Percentiles rank a stretch among this genome's conserved stretches.
phyloP scores from a whole-genome alignment of 2,329 filamentous ascomycete species.

The Hymenoscyphus scutula region DNA sequence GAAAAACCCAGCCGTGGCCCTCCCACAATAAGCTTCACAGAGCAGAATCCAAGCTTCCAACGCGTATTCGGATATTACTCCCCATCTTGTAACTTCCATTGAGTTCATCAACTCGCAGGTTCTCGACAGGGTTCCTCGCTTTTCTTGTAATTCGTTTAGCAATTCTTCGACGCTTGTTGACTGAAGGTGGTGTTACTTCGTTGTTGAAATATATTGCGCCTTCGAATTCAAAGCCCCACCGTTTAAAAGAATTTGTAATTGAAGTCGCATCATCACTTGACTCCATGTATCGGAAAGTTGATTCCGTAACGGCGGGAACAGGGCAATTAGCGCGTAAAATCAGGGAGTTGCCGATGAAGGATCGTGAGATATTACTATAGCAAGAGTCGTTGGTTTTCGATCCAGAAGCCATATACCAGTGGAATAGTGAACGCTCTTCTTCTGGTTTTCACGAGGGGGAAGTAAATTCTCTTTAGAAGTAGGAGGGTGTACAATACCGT shows the following conservation, averaged over 20 bases:
- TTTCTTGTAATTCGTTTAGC: neutral
- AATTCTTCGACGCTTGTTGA: neutral
- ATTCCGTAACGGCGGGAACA: neutral
- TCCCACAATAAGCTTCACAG: neutral
- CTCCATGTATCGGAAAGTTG: neutral
- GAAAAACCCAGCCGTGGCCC: neutral
- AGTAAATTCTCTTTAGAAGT: neutral
- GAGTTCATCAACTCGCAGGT: neutral
- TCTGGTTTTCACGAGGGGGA: neutral
- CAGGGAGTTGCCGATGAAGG: neutral
- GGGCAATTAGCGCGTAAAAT: neutral
- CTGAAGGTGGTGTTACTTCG: neutral
- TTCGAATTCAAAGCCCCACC: conserved; percentile 3
- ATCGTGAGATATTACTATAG: neutral
- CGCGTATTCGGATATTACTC: neutral
- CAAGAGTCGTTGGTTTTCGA: neutral
- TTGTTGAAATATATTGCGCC: neutral
- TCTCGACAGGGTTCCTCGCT: neutral
- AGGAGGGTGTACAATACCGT: neutral
- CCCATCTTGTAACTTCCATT: neutral
- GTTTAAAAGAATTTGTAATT: neutral
- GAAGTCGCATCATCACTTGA: neutral
- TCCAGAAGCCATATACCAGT: neutral
- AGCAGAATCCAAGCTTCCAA: neutral
- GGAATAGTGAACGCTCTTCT: neutral